Conservation (phyloP, 2,329 filamentous ascomycete species). For the Penicillium olsonii region DNA sequence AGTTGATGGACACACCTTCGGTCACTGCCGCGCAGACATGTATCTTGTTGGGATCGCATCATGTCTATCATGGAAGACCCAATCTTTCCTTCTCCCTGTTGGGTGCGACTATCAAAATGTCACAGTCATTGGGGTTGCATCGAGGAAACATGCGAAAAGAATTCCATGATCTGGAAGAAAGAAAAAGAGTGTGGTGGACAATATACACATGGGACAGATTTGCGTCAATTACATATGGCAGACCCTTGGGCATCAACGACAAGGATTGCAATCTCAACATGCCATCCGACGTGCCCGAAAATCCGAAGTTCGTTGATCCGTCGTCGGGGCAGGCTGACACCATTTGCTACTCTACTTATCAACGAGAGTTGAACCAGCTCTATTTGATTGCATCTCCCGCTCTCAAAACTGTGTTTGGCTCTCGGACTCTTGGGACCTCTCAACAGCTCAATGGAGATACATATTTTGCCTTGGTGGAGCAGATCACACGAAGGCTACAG, state of each 20-base stretch:
- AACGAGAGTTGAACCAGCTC: conserved; percentile 26
- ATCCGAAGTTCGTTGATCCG: conserved; percentile 26
- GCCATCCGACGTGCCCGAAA: conserved; percentile 37
- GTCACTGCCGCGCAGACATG: conserved; percentile 42
- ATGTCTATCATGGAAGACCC: conserved; percentile 46
- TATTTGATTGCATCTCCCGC: conserved; percentile 27
- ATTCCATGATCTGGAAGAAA: conserved; percentile 34
- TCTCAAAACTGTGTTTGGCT: conserved; percentile 27
- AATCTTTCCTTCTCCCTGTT: conserved; percentile 42
- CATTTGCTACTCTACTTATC: conserved; percentile 27
- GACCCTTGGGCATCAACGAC: conserved; percentile 46
- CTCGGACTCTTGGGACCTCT: conserved; percentile 21
- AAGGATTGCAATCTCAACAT: conserved; percentile 40
- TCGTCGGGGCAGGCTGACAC: background rate
- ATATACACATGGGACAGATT: conserved; percentile 48
- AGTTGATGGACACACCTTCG: conserved; percentile 45
- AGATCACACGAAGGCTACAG: conserved; percentile 22
- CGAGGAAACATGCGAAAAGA: conserved; percentile 26
- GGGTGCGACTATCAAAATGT: conserved; percentile 40
- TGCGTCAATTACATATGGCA: conserved; percentile 44
- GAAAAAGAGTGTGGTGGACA: conserved; percentile 46
- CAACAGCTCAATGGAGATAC: conserved; percentile 19
- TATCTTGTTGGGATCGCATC: conserved; percentile 43
- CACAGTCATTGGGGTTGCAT: conserved; percentile 39
- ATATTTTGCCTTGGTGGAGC: conserved; percentile 18